phyloP scores from a whole-genome alignment of 441 rosid genomes.

The Mallotus japonicus region DNA sequence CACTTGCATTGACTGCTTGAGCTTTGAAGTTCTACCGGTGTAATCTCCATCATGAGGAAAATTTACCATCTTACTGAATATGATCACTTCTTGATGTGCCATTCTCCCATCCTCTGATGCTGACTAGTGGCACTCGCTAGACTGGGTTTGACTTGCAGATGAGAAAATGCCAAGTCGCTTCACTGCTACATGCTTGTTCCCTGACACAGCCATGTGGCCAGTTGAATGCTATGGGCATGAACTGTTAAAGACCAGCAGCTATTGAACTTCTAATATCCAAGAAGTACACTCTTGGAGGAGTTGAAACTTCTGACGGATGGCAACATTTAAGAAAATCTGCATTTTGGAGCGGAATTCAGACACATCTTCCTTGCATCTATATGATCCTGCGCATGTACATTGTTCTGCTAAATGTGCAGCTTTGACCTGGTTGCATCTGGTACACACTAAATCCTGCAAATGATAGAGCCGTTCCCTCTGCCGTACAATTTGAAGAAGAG shows the following conservation, averaged over 20 bases:
- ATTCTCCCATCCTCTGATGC: neutral
- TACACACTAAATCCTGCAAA: slow-evolving; percentile 83
- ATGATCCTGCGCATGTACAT: slow-evolving; percentile 81
- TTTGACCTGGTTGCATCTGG: slow-evolving; percentile 87
- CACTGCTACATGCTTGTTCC: neutral
- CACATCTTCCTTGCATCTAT: slow-evolving; percentile 65
- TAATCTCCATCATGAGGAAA: neutral
- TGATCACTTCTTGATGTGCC: neutral
- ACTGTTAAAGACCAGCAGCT: neutral
- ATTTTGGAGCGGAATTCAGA: slow-evolving; percentile 63
- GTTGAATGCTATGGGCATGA: neutral
- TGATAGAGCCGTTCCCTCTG: slow-evolving; percentile 83
- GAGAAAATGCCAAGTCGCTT: neutral
- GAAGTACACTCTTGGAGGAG: slow-evolving; percentile 65
- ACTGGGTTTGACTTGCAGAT: neutral
- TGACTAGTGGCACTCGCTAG: neutral
- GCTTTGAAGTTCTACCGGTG: neutral
- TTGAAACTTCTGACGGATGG: slow-evolving; percentile 61
- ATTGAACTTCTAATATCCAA: slow-evolving; percentile 56
- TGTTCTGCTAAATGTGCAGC: slow-evolving; percentile 84
- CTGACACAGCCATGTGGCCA: neutral
- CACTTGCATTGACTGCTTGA: neutral
- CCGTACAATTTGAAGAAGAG: slow-evolving; percentile 80
- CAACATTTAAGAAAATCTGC: slow-evolving; percentile 74
- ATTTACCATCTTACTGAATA: neutral